Evolutionary conservation across 306 rosid species (phyloP).

Genomic region (Heteromeles arbutifolia): DNA sequence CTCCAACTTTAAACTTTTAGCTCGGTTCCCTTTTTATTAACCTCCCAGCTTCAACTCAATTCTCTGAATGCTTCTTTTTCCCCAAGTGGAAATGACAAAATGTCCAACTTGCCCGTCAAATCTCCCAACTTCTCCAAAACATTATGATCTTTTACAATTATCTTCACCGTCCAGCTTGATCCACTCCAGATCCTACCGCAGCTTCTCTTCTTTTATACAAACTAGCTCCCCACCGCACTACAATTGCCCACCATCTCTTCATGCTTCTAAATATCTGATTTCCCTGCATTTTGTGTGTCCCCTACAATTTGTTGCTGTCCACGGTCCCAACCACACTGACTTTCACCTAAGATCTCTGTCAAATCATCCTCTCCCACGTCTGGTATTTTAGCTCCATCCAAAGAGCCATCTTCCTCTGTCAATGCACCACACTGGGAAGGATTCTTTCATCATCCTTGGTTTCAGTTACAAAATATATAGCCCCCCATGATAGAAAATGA

Average conservation of each 20-base stretch:
- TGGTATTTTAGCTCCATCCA: neutral
- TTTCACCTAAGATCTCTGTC: neutral
- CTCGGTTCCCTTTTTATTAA: neutral
- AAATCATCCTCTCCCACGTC: neutral
- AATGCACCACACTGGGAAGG: neutral
- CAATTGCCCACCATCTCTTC: neutral
- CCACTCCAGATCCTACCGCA: neutral
- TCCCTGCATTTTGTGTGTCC: neutral
- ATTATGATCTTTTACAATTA: neutral
- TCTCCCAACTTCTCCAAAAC: neutral
- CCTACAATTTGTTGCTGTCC: neutral
- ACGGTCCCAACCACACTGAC: neutral
- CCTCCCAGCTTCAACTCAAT: neutral
- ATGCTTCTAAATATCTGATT: neutral
- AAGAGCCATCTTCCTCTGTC: neutral
- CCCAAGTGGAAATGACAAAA: neutral
- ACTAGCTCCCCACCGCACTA: neutral
- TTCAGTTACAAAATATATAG: neutral
- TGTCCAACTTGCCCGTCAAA: neutral
- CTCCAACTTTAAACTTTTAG: neutral
- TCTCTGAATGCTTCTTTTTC: neutral
- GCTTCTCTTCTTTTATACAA: neutral
- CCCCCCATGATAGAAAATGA: neutral
- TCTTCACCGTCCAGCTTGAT: neutral
- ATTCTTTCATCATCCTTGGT: neutral